Evolutionary conservation across 345 rosid genomes (phyloP), one percentile per base, ranked within the genome.

Genomic region (Brassica nigra): DNA sequence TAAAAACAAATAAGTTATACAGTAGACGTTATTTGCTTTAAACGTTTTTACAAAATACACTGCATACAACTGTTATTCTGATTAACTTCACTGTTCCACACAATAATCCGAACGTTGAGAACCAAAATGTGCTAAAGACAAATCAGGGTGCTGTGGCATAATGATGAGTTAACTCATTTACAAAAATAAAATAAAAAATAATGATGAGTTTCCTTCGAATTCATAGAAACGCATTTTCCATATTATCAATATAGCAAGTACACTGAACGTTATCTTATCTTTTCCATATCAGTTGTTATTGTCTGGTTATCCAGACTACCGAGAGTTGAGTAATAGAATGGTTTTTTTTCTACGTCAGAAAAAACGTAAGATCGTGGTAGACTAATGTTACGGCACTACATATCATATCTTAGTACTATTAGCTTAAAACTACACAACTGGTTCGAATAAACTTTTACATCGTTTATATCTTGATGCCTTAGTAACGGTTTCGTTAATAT

Each of bases 401-500:
- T n/a, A 15, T 52, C 20, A 15, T 52, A 52, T 52, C 15, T 52
- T 52, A 15, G 58, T 52, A 52, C 58, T 52, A 52, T 52, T 20
- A 52, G 58, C 23, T 47, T n/a, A 52, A 52, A 52, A 52, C 58
- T 52, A 52, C 58, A 52, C 8, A 52, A 52, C 58, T 52, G 58
- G 8, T n/a, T 49, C 57, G 18, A 52, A 52, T 52, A 52, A 52
- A 52, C 58, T 52, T 52, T 52, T 52, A 52, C 58, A 15, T 52
- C 58, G 20, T 52, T 52, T 15, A 15, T 15, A 52, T 5, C 15
- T 52, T 52, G 75, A 80, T 73, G 78, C 34, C 31, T 8, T 70
- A 69, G 92, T 88, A 88, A 90, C 92, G 90, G 88, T 86, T 78
- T 84, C 47, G 47, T 30, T 87, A 87, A 83, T 87, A 86, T 83